Evolutionary conservation across 176 grass and related monocot species (phyloP).

Genomic region (Aegilops umbellulata): DNA sequence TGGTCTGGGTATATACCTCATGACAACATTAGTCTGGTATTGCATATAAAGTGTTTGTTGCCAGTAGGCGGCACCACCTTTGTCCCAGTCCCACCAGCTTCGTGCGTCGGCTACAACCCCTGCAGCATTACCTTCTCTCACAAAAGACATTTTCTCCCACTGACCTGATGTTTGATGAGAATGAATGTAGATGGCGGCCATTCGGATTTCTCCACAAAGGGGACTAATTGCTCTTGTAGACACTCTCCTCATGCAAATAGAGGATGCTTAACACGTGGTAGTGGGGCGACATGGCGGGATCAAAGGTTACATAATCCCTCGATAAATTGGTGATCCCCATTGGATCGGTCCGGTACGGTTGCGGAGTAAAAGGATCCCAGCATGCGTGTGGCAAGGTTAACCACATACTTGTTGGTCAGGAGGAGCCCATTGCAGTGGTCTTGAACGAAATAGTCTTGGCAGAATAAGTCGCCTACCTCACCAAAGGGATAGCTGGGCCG

Average conservation of each 20-base stretch:
- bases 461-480: background rate
- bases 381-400: background rate
- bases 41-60: too few species aligned
- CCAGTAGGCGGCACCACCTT: too few species aligned
- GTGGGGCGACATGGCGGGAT: background rate
- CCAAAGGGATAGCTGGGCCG: background rate
- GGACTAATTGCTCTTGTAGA: too few species aligned
- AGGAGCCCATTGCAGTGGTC: background rate
- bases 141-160: too few species aligned
- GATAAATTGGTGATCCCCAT: background rate
- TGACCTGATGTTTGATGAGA: too few species aligned
- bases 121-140: too few species aligned
- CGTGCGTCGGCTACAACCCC: too few species aligned
- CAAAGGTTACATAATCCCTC: background rate
- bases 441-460: background rate
- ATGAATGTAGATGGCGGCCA: too few species aligned
- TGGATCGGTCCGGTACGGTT: background rate
- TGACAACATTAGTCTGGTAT: background rate
- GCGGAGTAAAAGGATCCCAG: background rate
- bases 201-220: too few species aligned
- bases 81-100: too few species aligned
- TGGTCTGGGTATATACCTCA: background rate
- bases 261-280: background rate
- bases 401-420: background rate
- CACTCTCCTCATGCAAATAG: too few species aligned